Conservation (phyloP, 305 asterid species). For the Striga hermonthica region DNA sequence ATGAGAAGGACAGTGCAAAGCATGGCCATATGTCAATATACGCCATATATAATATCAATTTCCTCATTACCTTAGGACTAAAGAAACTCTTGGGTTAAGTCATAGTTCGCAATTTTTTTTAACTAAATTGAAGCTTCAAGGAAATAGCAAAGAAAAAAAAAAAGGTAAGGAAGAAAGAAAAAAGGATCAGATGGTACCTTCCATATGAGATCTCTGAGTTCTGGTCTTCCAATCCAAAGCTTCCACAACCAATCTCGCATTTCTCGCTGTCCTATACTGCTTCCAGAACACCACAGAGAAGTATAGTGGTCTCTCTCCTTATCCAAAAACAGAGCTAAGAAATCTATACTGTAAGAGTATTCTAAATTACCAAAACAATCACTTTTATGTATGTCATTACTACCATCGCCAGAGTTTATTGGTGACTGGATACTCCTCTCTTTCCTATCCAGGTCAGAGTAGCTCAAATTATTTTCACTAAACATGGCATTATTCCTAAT, state of each 20-base stretch:
- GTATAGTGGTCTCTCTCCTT: slow-evolving; percentile 75
- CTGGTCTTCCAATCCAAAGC: slow-evolving; percentile 82
- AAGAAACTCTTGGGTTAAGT: slow-evolving; percentile 8
- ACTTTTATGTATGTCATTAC: slow-evolving; percentile 34
- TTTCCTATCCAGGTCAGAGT: slow-evolving; percentile 54
- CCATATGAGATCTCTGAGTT: slow-evolving; percentile 79
- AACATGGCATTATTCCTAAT: slow-evolving; percentile 35
- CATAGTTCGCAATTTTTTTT: slow-evolving; percentile 18
- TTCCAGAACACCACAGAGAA: slow-evolving; percentile 79
- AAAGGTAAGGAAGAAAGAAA: slow-evolving; percentile 27
- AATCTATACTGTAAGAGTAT: slow-evolving; percentile 70
- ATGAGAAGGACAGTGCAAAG: too few species aligned
- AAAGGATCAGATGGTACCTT: slow-evolving; percentile 48
- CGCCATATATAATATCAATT: background rate
- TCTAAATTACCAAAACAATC: slow-evolving; percentile 39
- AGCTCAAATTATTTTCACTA: slow-evolving; percentile 39
- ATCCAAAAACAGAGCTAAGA: slow-evolving; percentile 77
- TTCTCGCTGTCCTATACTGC: slow-evolving; percentile 90
- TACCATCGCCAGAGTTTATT: slow-evolving; percentile 34
- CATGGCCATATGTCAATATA: too few species aligned
- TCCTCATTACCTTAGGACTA: slow-evolving; percentile 18
- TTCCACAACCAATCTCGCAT: slow-evolving; percentile 87
- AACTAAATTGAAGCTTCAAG: slow-evolving; percentile 24
- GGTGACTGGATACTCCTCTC: slow-evolving; percentile 55
- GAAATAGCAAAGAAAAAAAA: slow-evolving; percentile 25